Conservation (phyloP, 371 early-diverging fungal genomes). For the Syncephalastrum sp. region DNA sequence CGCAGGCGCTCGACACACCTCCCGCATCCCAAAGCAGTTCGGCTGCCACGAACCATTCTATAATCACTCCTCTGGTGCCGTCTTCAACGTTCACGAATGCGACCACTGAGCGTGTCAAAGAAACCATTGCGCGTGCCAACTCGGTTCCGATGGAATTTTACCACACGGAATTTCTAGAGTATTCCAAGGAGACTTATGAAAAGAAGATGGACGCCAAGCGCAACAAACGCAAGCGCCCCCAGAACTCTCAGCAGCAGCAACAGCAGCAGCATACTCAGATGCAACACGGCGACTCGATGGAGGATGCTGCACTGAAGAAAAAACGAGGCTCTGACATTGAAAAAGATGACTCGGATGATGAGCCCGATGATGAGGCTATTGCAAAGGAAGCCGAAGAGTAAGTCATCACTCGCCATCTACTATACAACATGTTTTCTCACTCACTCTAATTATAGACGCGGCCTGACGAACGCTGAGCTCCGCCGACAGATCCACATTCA, state of each 20-base stretch:
- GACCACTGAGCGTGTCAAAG: slow-evolving; percentile 45
- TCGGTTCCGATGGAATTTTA: slow-evolving; percentile 51
- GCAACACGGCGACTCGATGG: slow-evolving; percentile 13
- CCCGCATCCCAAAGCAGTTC: slow-evolving; percentile 5
- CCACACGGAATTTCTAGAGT: slow-evolving; percentile 49
- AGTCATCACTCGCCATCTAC: not conserved
- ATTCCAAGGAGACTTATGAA: slow-evolving; percentile 48
- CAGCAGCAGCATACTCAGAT: slow-evolving; percentile 11
- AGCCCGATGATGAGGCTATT: slow-evolving; percentile 24
- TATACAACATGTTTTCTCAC: not conserved
- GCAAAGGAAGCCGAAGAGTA: slow-evolving; percentile 26
- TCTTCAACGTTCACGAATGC: slow-evolving; percentile 21
- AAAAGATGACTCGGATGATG: slow-evolving; percentile 21
- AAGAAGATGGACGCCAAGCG: slow-evolving; percentile 35
- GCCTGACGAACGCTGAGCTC: slow-evolving; percentile 36
- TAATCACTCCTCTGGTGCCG: slow-evolving; percentile 16
- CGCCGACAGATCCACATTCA: slow-evolving; percentile 55
- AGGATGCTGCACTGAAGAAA: slow-evolving; percentile 19
- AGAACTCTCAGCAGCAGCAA: slow-evolving; percentile 9
- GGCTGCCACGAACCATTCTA: not conserved
- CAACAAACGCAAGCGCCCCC: slow-evolving; percentile 36
- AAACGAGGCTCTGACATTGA: slow-evolving; percentile 26
- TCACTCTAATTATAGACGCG: slow-evolving; percentile 9
- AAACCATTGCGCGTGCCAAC: slow-evolving; percentile 46
- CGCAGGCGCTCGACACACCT: slow-evolving; percentile 12